Evolutionary conservation across 148 eudicot genomes (phyloP).

Genomic region (Polygonum aviculare): DNA sequence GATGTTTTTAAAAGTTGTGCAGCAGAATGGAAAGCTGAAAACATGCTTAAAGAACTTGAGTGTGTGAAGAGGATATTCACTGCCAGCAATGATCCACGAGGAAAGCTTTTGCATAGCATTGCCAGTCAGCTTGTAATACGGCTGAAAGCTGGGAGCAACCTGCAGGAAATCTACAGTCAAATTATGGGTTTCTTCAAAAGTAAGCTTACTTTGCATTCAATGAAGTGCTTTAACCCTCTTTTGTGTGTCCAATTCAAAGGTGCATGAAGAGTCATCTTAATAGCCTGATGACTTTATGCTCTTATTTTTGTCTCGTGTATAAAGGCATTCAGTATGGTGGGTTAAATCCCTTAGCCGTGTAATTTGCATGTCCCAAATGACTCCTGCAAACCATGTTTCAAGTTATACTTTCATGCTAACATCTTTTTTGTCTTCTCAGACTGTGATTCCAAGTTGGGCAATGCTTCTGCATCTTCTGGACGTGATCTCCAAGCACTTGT

Average conservation of each 20-base stretch:
- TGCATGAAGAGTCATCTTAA: not conserved
- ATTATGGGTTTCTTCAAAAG: conserved; percentile 60
- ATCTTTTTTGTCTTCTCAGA: conserved; percentile 30
- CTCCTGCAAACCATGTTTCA: not conserved
- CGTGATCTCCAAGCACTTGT: conserved; percentile 29
- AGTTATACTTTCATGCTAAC: not conserved
- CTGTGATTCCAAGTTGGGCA: conserved; percentile 34
- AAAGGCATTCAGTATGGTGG: not conserved
- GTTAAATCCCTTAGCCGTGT: not conserved
- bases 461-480: conserved; percentile 25
- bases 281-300: not conserved
- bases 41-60: conserved; percentile 72
- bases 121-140: conserved; percentile 53
- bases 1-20: conserved; percentile 87
- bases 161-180: conserved; percentile 47
- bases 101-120: conserved; percentile 57
- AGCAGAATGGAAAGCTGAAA: conserved; percentile 62
- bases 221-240: not conserved
- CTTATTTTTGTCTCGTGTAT: not conserved
- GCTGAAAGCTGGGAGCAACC: conserved; percentile 47
- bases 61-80: conserved; percentile 70
- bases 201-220: conserved; percentile 18
- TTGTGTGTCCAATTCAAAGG: not conserved
- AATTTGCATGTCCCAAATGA: not conserved
- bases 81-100: conserved; percentile 69